Conservation (phyloP, 2,329 filamentous ascomycete species). For the Blumeriella jaapii region DNA sequence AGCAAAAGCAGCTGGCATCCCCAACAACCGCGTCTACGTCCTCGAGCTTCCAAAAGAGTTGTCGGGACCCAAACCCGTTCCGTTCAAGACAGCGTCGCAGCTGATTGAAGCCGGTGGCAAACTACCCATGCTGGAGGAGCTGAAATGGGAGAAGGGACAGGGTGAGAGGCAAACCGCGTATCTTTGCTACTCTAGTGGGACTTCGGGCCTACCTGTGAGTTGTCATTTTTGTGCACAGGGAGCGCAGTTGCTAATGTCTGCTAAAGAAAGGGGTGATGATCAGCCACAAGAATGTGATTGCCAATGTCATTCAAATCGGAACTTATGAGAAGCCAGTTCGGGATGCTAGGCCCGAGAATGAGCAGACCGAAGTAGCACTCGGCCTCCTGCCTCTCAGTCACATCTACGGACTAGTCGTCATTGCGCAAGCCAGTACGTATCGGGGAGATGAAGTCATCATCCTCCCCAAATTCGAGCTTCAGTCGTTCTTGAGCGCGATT, state of each 20-base stretch:
- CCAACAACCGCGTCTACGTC: conserved; percentile 61
- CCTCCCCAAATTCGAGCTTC: conserved; percentile 64
- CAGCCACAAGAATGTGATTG: conserved; percentile 69
- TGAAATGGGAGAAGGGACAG: conserved; percentile 53
- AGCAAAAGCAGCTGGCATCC: conserved; percentile 56
- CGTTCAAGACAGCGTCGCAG: conserved; percentile 64
- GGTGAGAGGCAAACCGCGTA: conserved; percentile 62
- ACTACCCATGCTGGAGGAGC: conserved; percentile 39
- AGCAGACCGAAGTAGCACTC: conserved; percentile 30
- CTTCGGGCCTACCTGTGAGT: conserved; percentile 49
- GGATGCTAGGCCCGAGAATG: conserved; percentile 34
- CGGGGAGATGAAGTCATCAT: conserved; percentile 64
- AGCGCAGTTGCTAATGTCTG: background rate
- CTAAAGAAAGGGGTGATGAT: conserved; percentile 71
- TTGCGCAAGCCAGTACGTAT: conserved; percentile 53
- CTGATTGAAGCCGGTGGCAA: conserved; percentile 49
- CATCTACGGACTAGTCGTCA: conserved; percentile 67
- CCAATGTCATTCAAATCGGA: conserved; percentile 44
- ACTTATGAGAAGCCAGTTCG: conserved; percentile 40
- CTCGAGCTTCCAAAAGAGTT: conserved; percentile 51
- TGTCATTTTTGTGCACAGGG: background rate
- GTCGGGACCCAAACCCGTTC: conserved; percentile 35
- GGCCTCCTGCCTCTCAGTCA: conserved; percentile 82
- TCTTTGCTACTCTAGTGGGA: conserved; percentile 52
- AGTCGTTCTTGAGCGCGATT: conserved; percentile 50